Conservation (phyloP, 805 yeast species). For the Wickerhamiella vanderwaltii region DNA sequence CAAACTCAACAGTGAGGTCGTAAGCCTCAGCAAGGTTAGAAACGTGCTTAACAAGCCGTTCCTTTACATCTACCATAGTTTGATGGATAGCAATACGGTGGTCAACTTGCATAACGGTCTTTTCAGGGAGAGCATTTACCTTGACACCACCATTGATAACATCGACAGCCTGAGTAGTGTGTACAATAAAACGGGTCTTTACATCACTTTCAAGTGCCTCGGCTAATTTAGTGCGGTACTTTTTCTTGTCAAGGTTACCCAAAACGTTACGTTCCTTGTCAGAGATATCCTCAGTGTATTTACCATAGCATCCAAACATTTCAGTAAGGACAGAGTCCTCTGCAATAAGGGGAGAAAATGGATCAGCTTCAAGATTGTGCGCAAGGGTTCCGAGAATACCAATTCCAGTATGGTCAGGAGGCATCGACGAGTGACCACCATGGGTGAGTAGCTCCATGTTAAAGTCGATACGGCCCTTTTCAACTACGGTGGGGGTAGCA, state of each 20-base stretch:
- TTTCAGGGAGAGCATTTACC: slow-evolving; percentile 59
- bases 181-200: slow-evolving; percentile 29
- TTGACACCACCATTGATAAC: slow-evolving; percentile 56
- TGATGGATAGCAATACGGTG: slow-evolving; percentile 51
- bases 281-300: slow-evolving; percentile 1
- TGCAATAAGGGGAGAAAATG: slow-evolving; percentile 38
- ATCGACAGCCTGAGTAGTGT: slow-evolving; percentile 53
- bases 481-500: slow-evolving; percentile 47
- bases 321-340: slow-evolving; percentile 46
- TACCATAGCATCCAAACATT: slow-evolving; percentile 49
- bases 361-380: slow-evolving; percentile 43
- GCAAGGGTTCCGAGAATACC: slow-evolving; percentile 58
- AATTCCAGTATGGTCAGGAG: slow-evolving; percentile 72
- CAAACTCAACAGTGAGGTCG: slow-evolving; percentile 33
- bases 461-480: slow-evolving; percentile 48
- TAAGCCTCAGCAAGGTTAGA: slow-evolving; percentile 33
- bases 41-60: slow-evolving; percentile 30
- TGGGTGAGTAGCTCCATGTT: slow-evolving; percentile 42
- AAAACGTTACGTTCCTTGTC: background rate
- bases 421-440: slow-evolving; percentile 76
- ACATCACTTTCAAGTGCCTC: slow-evolving; percentile 14
- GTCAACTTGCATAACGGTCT: slow-evolving; percentile 39
- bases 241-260: slow-evolving; percentile 2
- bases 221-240: slow-evolving; percentile 7
- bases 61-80: slow-evolving; percentile 32